phyloP scores from a whole-genome alignment of 208 protist genomes.

The Trypanosoma theileri region DNA sequence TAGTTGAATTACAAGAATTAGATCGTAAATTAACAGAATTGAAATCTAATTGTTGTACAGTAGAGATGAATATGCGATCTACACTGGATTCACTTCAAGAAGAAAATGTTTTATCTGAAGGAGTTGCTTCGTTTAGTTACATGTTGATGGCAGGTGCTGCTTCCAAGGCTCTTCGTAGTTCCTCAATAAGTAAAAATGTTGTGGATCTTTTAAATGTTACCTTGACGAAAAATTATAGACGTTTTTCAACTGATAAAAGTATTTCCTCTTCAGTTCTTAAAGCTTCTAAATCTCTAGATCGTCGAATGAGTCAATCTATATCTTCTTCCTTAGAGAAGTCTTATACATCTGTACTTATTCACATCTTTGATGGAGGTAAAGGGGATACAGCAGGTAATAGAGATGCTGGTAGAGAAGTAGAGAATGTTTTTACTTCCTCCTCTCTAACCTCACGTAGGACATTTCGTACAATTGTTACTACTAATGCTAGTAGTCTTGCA shows the following conservation, averaged over 20 bases:
- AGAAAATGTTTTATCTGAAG: background rate
- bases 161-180: constrained; percentile 4
- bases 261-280: background rate
- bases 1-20: constrained; percentile 34
- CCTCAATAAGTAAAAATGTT: background rate
- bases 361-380: constrained; percentile 3
- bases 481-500: background rate
- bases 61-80: constrained; percentile 2
- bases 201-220: background rate
- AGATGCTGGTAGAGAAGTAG: constrained; percentile 15
- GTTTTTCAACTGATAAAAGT: background rate
- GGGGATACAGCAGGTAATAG: background rate
- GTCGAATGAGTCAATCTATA: constrained; percentile 4
- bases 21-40: constrained; percentile 12
- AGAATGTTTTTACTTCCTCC: constrained; percentile 5
- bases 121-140: background rate
- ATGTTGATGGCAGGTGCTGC: background rate
- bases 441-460: constrained; percentile 3
- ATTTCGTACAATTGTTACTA: constrained; percentile 10
- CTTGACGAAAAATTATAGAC: background rate
- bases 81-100: background rate
- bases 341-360: constrained; percentile 19
- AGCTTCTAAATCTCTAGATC: constrained; percentile 6
- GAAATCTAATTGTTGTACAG: background rate
- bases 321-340: background rate